Percentiles rank a stretch among this genome's conserved stretches.
Conservation (phyloP, 768 basidiomycete species). For the Scleroderma bovista region DNA sequence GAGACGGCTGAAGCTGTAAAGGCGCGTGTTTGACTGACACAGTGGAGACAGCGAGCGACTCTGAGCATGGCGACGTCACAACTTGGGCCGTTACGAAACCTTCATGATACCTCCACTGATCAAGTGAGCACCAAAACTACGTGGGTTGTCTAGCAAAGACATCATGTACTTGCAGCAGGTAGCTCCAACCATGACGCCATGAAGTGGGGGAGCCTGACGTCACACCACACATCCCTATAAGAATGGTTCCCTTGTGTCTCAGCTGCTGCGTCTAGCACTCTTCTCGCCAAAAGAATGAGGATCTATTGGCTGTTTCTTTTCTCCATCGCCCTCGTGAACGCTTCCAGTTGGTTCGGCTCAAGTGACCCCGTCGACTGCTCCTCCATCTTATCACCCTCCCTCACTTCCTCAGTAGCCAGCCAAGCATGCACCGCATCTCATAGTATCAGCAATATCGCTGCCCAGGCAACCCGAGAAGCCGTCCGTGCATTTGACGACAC, state of each 20-base stretch:
- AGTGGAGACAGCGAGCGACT: too few species aligned
- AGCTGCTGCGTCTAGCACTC: neutral
- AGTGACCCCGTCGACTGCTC: conserved; percentile 53
- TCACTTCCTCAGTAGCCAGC: conserved; percentile 33
- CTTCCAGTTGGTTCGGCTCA: conserved; percentile 49
- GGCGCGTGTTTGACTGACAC: conserved; percentile 8
- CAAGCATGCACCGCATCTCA: conserved; percentile 32
- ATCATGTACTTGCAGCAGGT: too few species aligned
- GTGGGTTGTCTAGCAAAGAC: too few species aligned
- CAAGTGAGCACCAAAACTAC: too few species aligned
- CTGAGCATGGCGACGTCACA: too few species aligned
- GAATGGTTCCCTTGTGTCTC: neutral
- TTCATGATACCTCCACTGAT: too few species aligned
- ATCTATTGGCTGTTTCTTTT: conserved; percentile 21
- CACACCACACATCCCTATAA: conserved; percentile 17
- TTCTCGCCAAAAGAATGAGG: conserved; percentile 7
- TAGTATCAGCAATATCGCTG: conserved; percentile 36
- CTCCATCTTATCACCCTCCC: conserved; percentile 42
- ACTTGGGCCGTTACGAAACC: too few species aligned
- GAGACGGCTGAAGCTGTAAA: conserved; percentile 28
- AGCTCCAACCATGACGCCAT: conserved; percentile 4
- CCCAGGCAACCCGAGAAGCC: conserved; percentile 51
- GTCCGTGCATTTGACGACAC: conserved; percentile 55
- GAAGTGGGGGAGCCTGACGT: conserved; percentile 17
- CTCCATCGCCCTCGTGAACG: conserved; percentile 34